phyloP scores from a whole-genome alignment of 495 filamentous ascomycete species.

The Rusavskia elegans region DNA sequence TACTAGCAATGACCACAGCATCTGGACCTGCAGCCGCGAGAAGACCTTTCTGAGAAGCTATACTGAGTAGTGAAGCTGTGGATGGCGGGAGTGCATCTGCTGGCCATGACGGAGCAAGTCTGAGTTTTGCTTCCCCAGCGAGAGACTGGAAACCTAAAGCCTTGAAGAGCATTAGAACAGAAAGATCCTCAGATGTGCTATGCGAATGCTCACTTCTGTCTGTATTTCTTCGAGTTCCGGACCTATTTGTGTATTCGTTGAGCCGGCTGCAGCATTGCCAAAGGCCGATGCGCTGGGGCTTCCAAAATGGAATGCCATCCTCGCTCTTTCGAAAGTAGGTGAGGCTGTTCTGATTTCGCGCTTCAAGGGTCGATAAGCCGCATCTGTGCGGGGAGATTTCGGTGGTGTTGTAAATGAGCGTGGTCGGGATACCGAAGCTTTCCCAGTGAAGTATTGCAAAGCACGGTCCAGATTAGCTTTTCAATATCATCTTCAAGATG shows the following conservation, averaged over 20 bases:
- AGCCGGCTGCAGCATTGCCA: conserved; percentile 13
- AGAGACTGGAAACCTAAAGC: conserved; percentile 70
- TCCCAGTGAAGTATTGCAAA: conserved; percentile 6
- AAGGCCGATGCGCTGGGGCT: conserved; percentile 16
- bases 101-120: conserved; percentile 68
- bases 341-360: conserved; percentile 18
- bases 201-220: conserved; percentile 31
- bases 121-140: conserved; percentile 65
- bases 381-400: conserved; percentile 3
- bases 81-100: conserved; percentile 54
- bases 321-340: conserved; percentile 25
- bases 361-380: not conserved
- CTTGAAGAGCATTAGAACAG: conserved; percentile 22
- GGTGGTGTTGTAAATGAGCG: conserved; percentile 11
- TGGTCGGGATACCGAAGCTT: conserved; percentile 8
- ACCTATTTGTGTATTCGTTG: conserved; percentile 22
- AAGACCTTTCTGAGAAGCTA: conserved; percentile 66
- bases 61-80: conserved; percentile 68
- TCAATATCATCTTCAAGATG: not conserved
- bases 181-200: not conserved
- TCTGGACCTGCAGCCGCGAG: conserved; percentile 81
- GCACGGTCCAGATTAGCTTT: conserved; percentile 10
- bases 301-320: conserved; percentile 55
- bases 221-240: conserved; percentile 41
- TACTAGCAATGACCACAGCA: conserved; percentile 55